Conservation (phyloP, 2,329 filamentous ascomycete species). For the Leptoxyphium fumago region DNA sequence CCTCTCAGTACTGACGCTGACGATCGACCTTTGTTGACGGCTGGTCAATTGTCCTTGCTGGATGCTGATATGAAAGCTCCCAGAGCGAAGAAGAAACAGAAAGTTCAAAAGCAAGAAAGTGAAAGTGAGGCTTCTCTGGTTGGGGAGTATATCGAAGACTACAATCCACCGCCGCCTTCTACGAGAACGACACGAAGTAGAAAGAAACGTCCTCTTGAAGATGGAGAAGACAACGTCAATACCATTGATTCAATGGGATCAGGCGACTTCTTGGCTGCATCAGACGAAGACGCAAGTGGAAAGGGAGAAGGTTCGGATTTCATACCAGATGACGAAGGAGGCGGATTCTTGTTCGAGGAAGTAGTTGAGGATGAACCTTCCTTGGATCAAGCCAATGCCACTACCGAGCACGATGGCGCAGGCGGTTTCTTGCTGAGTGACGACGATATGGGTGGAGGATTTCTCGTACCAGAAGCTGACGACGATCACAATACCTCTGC, state of each 20-base stretch:
- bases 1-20: conserved; percentile 35
- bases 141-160: conserved; percentile 9
- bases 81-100: background rate
- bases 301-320: conserved; percentile 1
- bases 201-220: conserved; percentile 2
- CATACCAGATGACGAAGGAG: conserved; percentile 3
- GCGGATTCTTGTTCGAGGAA: conserved; percentile 7
- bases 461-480: conserved; percentile 3
- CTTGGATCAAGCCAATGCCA: background rate
- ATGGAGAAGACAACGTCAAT: conserved; percentile 18
- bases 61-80: background rate
- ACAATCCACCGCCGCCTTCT: background rate
- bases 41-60: conserved; percentile 6
- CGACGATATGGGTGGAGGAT: conserved; percentile 4
- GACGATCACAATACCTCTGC: conserved; percentile 1
- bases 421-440: no score
- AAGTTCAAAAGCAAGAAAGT: conserved; percentile 1
- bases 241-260: conserved; percentile 17
- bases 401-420: background rate
- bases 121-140: background rate
- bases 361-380: background rate
- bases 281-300: background rate
- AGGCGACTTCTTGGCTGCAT: background rate
- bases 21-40: conserved; percentile 20
- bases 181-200: background rate